Conservation (phyloP, 2,329 filamentous ascomycete genomes). For the Colletotrichum graminicola region DNA sequence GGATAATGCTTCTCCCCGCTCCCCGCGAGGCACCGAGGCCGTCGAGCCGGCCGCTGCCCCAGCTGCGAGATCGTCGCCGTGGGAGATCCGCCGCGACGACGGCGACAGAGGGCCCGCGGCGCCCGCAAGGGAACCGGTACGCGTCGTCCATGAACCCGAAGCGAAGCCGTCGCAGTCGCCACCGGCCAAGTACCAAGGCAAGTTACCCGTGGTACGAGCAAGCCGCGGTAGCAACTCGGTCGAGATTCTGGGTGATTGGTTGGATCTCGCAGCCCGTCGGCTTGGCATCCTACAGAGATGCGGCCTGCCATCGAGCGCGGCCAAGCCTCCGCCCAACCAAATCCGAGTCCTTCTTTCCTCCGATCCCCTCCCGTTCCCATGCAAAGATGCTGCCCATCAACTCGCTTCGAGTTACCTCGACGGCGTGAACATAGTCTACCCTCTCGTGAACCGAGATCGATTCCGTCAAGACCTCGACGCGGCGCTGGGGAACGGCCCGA, state of each 20-base stretch:
- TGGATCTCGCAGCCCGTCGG: conserved; percentile 34
- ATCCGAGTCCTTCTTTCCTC: conserved; percentile 19
- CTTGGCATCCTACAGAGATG: conserved; percentile 27
- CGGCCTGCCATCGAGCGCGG: conserved; percentile 5
- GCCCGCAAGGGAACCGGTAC: not conserved
- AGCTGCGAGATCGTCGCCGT: not conserved
- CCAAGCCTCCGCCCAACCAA: not conserved
- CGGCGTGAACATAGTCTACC: conserved; percentile 27
- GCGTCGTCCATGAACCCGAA: not conserved
- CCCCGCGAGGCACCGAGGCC: not conserved
- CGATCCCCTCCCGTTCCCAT: conserved; percentile 19
- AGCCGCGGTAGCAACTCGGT: conserved; percentile 36
- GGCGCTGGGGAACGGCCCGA: conserved; percentile 5
- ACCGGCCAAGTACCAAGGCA: conserved; percentile 31
- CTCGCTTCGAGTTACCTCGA: conserved; percentile 29
- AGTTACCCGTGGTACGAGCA: conserved; percentile 31
- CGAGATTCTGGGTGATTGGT: conserved; percentile 37
- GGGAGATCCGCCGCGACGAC: not conserved
- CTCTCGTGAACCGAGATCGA: conserved; percentile 22
- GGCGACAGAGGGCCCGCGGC: not conserved
- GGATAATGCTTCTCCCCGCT: conserved; percentile 11
- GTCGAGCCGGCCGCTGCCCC: not conserved
- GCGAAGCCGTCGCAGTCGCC: not conserved
- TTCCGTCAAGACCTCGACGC: conserved; percentile 21
- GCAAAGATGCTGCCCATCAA: conserved; percentile 2